Evolutionary conservation across 2,329 filamentous ascomycete genomes (phyloP).

Genomic region (Macroventuria anomochaeta): DNA sequence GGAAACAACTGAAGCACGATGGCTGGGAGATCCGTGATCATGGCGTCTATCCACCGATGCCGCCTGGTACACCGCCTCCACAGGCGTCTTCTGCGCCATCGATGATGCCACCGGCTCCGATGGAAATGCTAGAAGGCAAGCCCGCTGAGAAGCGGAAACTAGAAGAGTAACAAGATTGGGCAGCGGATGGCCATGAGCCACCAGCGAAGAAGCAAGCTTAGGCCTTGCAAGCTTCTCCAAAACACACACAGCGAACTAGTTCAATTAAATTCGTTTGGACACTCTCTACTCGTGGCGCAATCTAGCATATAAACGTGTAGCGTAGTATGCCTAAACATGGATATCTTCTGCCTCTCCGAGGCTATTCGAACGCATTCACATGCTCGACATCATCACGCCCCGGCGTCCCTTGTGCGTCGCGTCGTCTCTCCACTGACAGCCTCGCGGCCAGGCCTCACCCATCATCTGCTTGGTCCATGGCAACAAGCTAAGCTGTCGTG

Average conservation of each 20-base stretch:
- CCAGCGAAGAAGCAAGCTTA: conserved; percentile 14
- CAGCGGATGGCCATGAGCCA: conserved; percentile 2
- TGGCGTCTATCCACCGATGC: conserved; percentile 41
- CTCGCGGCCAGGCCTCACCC: not conserved
- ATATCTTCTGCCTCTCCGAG: not conserved
- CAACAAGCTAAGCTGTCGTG: not conserved
- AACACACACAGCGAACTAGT: not conserved
- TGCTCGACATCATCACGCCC: not conserved
- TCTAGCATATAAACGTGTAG: not conserved
- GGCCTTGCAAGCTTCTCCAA: not conserved
- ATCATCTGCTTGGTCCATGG: not conserved
- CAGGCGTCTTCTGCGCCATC: conserved; percentile 18
- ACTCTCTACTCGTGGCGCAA: not conserved
- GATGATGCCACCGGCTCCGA: conserved; percentile 25
- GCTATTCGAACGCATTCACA: not conserved
- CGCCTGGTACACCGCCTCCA: conserved; percentile 26
- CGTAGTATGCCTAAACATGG: not conserved
- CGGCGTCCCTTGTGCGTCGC: not conserved
- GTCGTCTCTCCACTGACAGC: not conserved
- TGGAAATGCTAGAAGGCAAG: conserved; percentile 14
- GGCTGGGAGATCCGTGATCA: conserved; percentile 65
- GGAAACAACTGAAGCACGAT: conserved; percentile 68
- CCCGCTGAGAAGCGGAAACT: conserved; percentile 36
- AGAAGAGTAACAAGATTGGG: conserved; percentile 16
- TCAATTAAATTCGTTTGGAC: not conserved